A percentile compares a stretch with the other conserved stretches of the same genome.
These are phyloP conservation scores for Acanthamoeba castellanii DNA, from an alignment of 208 protist species.

Conservation along the genomic window DNA sequence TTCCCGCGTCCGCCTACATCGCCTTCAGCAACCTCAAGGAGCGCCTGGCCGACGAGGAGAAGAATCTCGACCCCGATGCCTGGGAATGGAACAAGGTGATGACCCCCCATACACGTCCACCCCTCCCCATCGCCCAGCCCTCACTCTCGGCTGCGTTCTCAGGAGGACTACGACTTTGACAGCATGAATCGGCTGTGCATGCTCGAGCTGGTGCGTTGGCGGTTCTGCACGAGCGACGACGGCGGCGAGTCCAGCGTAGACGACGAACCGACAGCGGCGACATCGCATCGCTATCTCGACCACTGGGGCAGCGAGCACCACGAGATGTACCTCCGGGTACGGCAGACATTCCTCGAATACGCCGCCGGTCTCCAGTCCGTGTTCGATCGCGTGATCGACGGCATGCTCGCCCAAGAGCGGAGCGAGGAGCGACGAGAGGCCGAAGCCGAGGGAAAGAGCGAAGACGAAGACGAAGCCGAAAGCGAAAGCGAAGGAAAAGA, in stretches of 20 bases:
- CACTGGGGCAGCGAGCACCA: neutral
- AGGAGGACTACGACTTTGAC: slow-evolving; percentile 48
- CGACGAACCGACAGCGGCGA: no score
- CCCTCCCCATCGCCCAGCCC: neutral
- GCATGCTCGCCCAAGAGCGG: neutral
- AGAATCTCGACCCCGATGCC: neutral
- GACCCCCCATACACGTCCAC: neutral
- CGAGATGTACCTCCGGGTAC: neutral
- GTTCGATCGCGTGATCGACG: slow-evolving; percentile 26
- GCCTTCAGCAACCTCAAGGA: slow-evolving; percentile 26
- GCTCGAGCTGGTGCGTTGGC: slow-evolving; percentile 16
- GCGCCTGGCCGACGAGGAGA: slow-evolving; percentile 11
- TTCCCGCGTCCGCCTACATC: neutral
- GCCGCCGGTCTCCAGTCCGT: neutral
- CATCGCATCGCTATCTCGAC: neutral
- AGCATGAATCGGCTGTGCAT: slow-evolving; percentile 27
- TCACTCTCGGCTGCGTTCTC: no score
- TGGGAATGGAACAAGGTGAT: slow-evolving; percentile 10
- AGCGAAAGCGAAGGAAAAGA: neutral
- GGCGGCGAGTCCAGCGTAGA: neutral
- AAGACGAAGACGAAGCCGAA: neutral
- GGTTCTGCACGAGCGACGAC: neutral
- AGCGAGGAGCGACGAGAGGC: neutral
- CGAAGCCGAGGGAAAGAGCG: neutral
- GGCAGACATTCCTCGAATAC: neutral